Evolutionary conservation across 2,329 filamentous ascomycete species (phyloP), one percentile per base, ranked within the genome.

Genomic region (Fusarium robinianum): DNA sequence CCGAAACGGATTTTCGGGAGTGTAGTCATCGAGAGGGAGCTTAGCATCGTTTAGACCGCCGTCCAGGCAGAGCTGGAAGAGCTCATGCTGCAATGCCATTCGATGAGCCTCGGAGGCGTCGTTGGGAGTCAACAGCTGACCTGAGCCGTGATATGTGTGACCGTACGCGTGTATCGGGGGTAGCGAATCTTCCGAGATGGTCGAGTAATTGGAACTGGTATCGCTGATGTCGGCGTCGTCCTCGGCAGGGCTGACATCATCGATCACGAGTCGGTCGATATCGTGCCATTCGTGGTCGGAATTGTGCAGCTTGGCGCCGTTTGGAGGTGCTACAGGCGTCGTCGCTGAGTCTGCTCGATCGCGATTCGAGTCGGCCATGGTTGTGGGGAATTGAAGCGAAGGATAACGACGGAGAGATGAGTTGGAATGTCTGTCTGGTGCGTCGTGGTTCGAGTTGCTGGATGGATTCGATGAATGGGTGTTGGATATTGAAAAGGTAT

Each of bases 121-220:
- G 44, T 68, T 67, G 23, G 67, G 67, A 2, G 59, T 61, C 9
- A 68, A 52, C 3, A 70, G 31, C 6, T 59, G 56, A 6, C 65
- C 67, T 2, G 66, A 68, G 15, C 64, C 67, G 33, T 70, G 65
- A 44, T 69, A 70, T n/a, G 57, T 62, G 38, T 68, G 67, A 6
- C 62, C 66, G 44, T 67, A 67, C 29, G 61, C 63, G 44, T 48
- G 58, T 15, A 70, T 67, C 22, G 63, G 58, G 23, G 65, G 63
- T 8, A 67, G 49, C 3, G 60, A 54, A 31, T 67, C 65, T 30
- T 63, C 61, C 2, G 67, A 67, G 26, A 67, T 65, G 27, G 67
- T 65, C 4, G 64, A 66, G 50, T 64, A 69, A 37, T 67, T 60
- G 18, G 66, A 68, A 12, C 43, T 57, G 3, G 60, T 57, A 24